Evolutionary conservation across 495 filamentous ascomycete genomes (phyloP).

Genomic region (Penicillium riverlandense): DNA sequence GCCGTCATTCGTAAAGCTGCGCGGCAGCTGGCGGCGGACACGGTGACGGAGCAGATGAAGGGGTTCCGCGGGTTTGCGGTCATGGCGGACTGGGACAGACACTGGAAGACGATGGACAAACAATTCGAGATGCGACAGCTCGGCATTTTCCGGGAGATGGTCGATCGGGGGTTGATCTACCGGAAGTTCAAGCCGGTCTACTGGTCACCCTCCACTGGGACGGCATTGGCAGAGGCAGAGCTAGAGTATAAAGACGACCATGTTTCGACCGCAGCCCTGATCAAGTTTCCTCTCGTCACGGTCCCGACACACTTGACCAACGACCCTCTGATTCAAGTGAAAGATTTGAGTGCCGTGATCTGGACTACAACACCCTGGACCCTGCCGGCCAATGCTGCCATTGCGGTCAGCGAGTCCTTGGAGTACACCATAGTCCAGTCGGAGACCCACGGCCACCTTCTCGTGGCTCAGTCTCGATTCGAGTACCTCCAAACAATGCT

Average conservation of each 20-base stretch:
- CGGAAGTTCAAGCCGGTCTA: constrained; percentile 88
- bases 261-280: constrained; percentile 68
- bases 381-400: constrained; percentile 82
- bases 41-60: constrained; percentile 73
- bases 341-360: constrained; percentile 62
- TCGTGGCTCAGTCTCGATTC: constrained; percentile 61
- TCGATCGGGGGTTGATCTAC: constrained; percentile 77
- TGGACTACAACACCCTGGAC: constrained; percentile 99
- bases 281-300: constrained; percentile 64
- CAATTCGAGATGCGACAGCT: constrained; percentile 83
- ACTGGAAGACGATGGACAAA: constrained; percentile 88
- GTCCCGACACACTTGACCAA: constrained; percentile 40
- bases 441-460: constrained; percentile 45
- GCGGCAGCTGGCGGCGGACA: constrained; percentile 61
- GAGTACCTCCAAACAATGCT: constrained; percentile 41
- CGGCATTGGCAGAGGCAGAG: constrained; percentile 91
- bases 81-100: constrained; percentile 90
- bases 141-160: constrained; percentile 77
- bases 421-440: constrained; percentile 64
- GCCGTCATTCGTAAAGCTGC: constrained; percentile 62
- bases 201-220: constrained; percentile 88
- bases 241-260: constrained; percentile 89
- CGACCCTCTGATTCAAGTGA: constrained; percentile 24
- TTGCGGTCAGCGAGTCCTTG: constrained; percentile 68
- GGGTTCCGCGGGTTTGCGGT: constrained; percentile 78